Conservation (phyloP, 192 early-diverging fungal genomes). For the Mortierella alpina region DNA sequence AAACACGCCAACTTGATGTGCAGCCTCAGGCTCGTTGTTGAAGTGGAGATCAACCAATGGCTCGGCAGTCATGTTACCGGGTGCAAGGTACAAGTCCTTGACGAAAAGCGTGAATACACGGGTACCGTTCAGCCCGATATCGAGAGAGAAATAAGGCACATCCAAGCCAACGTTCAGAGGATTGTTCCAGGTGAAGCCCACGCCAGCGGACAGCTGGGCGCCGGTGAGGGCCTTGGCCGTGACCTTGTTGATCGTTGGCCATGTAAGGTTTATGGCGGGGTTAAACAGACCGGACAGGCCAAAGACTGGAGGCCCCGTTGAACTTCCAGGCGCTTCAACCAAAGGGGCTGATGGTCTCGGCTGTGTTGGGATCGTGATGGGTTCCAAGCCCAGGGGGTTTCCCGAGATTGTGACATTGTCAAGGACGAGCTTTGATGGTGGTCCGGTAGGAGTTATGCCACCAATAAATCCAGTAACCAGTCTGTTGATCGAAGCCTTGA, state of each 20-base stretch:
- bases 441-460: conserved; percentile 33
- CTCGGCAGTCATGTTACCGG: conserved; percentile 38
- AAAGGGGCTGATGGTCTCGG: conserved; percentile 16
- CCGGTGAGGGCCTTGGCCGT: conserved; percentile 37
- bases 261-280: conserved; percentile 22
- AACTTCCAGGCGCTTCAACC: neutral
- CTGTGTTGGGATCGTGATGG: conserved; percentile 32
- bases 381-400: conserved; percentile 24
- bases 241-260: conserved; percentile 45
- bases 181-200: conserved; percentile 48
- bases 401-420: conserved; percentile 9
- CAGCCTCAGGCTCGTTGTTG: conserved; percentile 36
- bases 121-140: conserved; percentile 48
- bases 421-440: conserved; percentile 29
- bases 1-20: conserved; percentile 29
- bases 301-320: conserved; percentile 28
- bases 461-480: conserved; percentile 39
- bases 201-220: conserved; percentile 38
- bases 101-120: conserved; percentile 26
- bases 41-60: conserved; percentile 41
- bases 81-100: conserved; percentile 21
- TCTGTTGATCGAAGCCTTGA: conserved; percentile 37
- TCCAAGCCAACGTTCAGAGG: conserved; percentile 42
- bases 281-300: conserved; percentile 32
- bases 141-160: conserved; percentile 37